Evolutionary conservation across 345 rosid species (phyloP), one percentile per base, ranked within the genome.

Genomic region (Hibiscus mutabilis): DNA sequence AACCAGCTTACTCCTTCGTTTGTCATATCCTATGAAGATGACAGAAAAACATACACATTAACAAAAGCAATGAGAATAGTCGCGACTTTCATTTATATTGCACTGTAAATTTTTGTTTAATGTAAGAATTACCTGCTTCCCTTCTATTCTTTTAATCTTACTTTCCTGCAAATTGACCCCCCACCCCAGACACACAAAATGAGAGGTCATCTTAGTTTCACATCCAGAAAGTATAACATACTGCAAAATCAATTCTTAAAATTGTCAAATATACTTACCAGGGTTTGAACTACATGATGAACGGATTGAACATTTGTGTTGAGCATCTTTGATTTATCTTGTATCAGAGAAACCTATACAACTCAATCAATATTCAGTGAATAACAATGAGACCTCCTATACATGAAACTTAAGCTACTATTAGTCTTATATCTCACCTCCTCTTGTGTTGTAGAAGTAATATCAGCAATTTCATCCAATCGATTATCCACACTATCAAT

Each of bases 201-300:
- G 59, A 37, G 46, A 49, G 21, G 25, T 63, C 6, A 12, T 53
- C 25, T 27, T 27, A 60, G 25, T 51, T 60, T 58, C 65, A n/a
- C 25, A n/a, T 59, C 14, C 24, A 62, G 29, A 75, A 44, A 66
- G 33, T 29, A 60, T 9, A 42, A 42, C 46, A 42, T 42, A 42
- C 46, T 10, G 73, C 49, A 2, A 55, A 49, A 40, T 66, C 71
- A 62, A 61, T 15, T 31, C 37, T 62, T 37, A 25, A 37, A 42
- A 10, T 11, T 10, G 3, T 42, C 46, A 72, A 64, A 16, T 78
- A 64, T 9, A 42, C 77, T 77, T 75, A 95, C 97, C 96, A 95
- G 82, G 64, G 77, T 84, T 85, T 92, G 89, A 72, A 95, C 93
- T 40, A 81, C 88, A 77, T 79, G 76, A 51, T 86, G 84, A 64